phyloP scores from a whole-genome alignment of 2,329 filamentous ascomycete species.

The Diaporthe sp. region DNA sequence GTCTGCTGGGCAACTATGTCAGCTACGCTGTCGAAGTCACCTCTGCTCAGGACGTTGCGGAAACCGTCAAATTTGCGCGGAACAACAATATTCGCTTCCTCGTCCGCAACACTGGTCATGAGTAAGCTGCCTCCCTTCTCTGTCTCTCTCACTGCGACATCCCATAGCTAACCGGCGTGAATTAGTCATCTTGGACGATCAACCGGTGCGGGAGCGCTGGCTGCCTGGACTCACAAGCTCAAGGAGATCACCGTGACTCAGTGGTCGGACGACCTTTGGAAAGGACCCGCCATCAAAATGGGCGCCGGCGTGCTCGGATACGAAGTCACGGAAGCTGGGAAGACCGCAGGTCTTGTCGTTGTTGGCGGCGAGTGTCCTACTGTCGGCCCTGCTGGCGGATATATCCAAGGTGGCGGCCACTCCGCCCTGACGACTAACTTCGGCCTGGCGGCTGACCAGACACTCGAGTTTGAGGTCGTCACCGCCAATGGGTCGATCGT shows the following conservation, averaged over 20 bases:
- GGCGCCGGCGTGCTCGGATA: conserved; percentile 68
- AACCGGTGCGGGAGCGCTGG: conserved; percentile 51
- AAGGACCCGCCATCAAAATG: conserved; percentile 66
- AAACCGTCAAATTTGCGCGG: conserved; percentile 50
- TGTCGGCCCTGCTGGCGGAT: conserved; percentile 64
- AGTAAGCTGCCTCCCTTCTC: conserved; percentile 44
- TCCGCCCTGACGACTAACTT: conserved; percentile 64
- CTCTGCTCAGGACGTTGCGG: conserved; percentile 41
- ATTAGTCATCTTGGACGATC: conserved; percentile 38
- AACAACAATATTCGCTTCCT: conserved; percentile 58
- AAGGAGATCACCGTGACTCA: conserved; percentile 50
- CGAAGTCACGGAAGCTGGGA: conserved; percentile 65
- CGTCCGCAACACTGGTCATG: conserved; percentile 62
- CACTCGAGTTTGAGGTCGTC: conserved; percentile 63
- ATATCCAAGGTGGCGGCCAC: conserved; percentile 66
- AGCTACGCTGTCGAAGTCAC: conserved; percentile 46
- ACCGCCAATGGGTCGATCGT: conserved; percentile 59
- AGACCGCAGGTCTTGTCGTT: conserved; percentile 56
- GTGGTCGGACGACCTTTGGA: conserved; percentile 49
- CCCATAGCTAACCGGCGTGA: neutral
- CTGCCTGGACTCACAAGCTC: conserved; percentile 63
- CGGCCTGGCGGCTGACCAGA: conserved; percentile 63
- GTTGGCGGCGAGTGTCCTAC: conserved; percentile 49
- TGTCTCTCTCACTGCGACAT: neutral
- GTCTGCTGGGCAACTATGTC: conserved; percentile 53